Evolutionary conservation across 352 stramenopile species (phyloP).

Genomic region (Salisapilia sapeloensis): DNA sequence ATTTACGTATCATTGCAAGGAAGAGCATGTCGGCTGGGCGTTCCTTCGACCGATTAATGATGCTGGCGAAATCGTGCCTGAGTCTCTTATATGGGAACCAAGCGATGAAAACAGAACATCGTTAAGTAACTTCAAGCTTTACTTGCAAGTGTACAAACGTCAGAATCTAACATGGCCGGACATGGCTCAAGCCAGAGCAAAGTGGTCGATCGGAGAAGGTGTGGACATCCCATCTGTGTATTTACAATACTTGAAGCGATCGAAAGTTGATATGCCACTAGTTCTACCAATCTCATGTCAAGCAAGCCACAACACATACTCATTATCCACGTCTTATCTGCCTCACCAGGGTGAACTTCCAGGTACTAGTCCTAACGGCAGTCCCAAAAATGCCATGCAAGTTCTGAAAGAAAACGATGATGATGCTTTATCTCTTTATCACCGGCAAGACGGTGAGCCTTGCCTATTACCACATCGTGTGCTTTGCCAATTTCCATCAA

Average conservation of each 20-base stretch:
- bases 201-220: constrained; percentile 22
- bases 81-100: too few relatives aligned
- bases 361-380: too few relatives aligned
- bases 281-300: neutral
- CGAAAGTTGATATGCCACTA: constrained; percentile 15
- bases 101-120: constrained; percentile 1
- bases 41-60: constrained; percentile 43
- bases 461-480: constrained; percentile 41
- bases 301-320: constrained; percentile 1
- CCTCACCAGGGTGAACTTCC: neutral
- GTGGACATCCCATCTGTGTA: constrained; percentile 25
- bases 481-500: constrained; percentile 27
- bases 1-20: too few relatives aligned
- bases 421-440: constrained; percentile 1
- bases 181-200: constrained; percentile 25
- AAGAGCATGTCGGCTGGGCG: constrained; percentile 21
- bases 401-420: neutral
- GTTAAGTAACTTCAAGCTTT: constrained; percentile 3
- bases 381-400: too few relatives aligned
- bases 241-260: constrained; percentile 42
- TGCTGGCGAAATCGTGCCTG: constrained; percentile 21
- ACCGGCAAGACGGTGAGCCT: constrained; percentile 8
- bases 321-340: neutral
- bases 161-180: constrained; percentile 44
- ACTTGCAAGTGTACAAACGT: constrained; percentile 38